Percentiles rank a stretch among this genome's conserved stretches.
These are phyloP conservation scores for Auxenochlorella protothecoides DNA, from an alignment of 139 green algal genomes.

Conservation along the genomic window DNA sequence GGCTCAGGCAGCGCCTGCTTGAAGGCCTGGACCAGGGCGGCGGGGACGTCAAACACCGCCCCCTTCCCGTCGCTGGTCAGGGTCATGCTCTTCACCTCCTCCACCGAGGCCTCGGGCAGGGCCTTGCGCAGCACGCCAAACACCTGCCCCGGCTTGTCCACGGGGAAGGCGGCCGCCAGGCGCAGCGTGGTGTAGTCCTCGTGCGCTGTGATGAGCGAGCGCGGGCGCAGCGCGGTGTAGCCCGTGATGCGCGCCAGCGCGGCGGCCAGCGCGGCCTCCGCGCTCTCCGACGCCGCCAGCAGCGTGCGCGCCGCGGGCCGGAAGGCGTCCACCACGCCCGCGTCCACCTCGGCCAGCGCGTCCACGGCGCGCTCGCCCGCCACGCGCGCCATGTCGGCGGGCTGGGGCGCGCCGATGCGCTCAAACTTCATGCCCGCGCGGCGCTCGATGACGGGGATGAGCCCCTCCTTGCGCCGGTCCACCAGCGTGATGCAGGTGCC, in stretches of 20 bases:
- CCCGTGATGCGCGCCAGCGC: conserved; percentile 85
- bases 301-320: neutral
- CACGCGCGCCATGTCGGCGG: conserved; percentile 74
- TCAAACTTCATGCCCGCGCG: conserved; percentile 74
- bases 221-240: conserved; percentile 53
- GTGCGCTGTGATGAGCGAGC: conserved; percentile 77
- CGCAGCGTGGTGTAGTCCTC: conserved; percentile 76
- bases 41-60: conserved; percentile 88
- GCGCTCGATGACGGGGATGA: conserved; percentile 72
- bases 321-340: conserved; percentile 33
- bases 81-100: conserved; percentile 72
- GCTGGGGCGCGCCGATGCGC: conserved; percentile 80
- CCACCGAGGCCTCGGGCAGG: conserved; percentile 44
- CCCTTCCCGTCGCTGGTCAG: conserved; percentile 66
- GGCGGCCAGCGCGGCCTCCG: conserved; percentile 63
- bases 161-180: conserved; percentile 13
- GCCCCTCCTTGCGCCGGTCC: conserved; percentile 65
- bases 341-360: conserved; percentile 35
- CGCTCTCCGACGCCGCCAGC: conserved; percentile 1
- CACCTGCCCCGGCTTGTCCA: conserved; percentile 39
- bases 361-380: conserved; percentile 61
- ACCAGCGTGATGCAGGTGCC: conserved; percentile 82
- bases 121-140: conserved; percentile 56
- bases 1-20: conserved; percentile 30
- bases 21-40: conserved; percentile 20